phyloP scores from a whole-genome alignment of 2,329 filamentous ascomycete genomes.

The Sarocladium strictum region DNA sequence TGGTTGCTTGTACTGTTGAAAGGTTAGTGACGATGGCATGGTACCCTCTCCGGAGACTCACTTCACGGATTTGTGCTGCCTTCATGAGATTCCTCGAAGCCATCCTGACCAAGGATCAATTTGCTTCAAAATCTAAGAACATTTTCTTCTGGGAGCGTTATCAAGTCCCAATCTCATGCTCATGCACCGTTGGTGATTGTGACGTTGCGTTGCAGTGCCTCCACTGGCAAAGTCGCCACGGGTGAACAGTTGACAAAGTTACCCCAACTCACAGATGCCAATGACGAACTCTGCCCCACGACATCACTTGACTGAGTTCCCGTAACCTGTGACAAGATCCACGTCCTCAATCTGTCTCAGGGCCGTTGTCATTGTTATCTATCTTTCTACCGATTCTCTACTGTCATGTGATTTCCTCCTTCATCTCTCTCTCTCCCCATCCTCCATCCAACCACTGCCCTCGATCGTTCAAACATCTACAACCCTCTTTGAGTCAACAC shows the following conservation, averaged over 20 bases:
- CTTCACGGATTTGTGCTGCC: slow-evolving; percentile 16
- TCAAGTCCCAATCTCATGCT: too few relatives aligned
- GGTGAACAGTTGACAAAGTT: not conserved
- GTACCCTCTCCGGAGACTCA: not conserved
- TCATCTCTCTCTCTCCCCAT: not conserved
- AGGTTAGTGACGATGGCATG: not conserved
- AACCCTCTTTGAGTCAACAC: slow-evolving; percentile 5
- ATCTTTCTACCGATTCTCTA: not conserved
- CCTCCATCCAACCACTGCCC: not conserved
- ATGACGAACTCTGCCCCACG: not conserved
- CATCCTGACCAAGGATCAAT: not conserved
- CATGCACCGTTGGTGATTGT: too few relatives aligned
- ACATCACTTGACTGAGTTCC: too few relatives aligned
- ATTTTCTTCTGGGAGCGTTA: too few relatives aligned
- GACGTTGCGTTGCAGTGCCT: not conserved
- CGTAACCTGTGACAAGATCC: not conserved
- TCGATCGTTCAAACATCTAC: not conserved
- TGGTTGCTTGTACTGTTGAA: slow-evolving; percentile 21
- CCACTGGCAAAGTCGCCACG: not conserved
- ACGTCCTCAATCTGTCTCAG: not conserved
- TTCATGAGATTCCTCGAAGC: slow-evolving; percentile 12
- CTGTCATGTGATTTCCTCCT: not conserved
- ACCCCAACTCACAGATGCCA: not conserved
- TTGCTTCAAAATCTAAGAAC: too few relatives aligned
- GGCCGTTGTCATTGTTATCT: not conserved